Evolutionary conservation across 768 basidiomycete genomes (phyloP), one percentile per base, ranked within the genome.

Genomic region (Leucosporidium yakuticum): DNA sequence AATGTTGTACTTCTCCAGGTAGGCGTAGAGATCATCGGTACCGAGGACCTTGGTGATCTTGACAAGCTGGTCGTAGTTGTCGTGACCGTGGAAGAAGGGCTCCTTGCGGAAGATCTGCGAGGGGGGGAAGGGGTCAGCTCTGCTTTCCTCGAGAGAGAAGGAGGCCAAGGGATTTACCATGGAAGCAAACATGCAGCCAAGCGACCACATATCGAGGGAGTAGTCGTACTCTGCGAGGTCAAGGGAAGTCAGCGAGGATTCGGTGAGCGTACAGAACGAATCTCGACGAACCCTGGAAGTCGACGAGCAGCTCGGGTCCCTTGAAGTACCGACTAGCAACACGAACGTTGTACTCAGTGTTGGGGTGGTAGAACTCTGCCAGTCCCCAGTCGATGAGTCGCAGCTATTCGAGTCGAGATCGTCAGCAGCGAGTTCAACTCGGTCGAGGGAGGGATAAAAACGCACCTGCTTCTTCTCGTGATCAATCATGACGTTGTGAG

Each of bases 401-500:
- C 65, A 97, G 83, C 92, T 96, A 78, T 11, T 23, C 14, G 21
- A 36, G 8, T 58, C 39, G 23, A n/a, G 23, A 14, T 2, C 51
- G 17, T 54, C 53, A 50, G 49, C 19, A 27, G 15, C 27, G 15
- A 31, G 14, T 14, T 17, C 31, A 1, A 21, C 6, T 5, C 14
- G 23, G 4, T 20, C 27, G 25, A 12, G 39, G 25, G 48, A 56
- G 25, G 20, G 27, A 21, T 20, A 15, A 25, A 57, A 25, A 77
- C 81, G 68, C 76, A 91, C 93, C 83, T 94, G 91, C 78, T 91
- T 87, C 79, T 89, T 89, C 75, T 97, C 92, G 78, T 97, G 94
- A 79, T 98, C 95, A 79, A 97, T 97, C 93, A 98, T 97, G 63
- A 98, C 92, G 79, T 98, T 98, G 80, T 96, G 93, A 19, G 95